Evolutionary conservation across 2,329 filamentous ascomycete genomes (phyloP), one percentile per base, ranked within the genome.

Genomic region (Microdochium bolleyi): DNA sequence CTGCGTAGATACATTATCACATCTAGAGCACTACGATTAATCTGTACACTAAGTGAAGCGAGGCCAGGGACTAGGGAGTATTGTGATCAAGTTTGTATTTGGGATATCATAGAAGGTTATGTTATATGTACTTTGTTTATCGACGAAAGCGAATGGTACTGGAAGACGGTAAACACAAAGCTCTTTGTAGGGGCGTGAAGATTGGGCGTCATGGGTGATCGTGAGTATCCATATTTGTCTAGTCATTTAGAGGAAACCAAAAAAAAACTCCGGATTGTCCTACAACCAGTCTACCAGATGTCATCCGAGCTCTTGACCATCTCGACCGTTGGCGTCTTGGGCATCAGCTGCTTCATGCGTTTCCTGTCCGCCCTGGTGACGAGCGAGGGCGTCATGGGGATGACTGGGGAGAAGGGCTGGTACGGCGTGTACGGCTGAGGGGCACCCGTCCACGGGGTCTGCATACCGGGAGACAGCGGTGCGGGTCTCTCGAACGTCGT

Each of bases 301-400:
- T 89, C 85, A 1, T 84, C 80, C 16, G 74, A 72, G 58, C 74
- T 79, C 69, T 72, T 70, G 8, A 88, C 84, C 79, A 86, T 77
- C 60, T 82, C 74, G 63, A 80, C 58, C 0, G 82, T 80, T 3
- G 83, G 83, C 50, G 80, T 84, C 71, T 83, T 82, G 54, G 80
- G 81, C 59, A 83, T 76, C 64, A 83, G 68, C 64, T 77, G 82
- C 73, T 75, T 82, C 76, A 83, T 84, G 64, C 79, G 75, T 76
- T 85, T 89, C 25, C 87, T 72, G 63, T 92, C 87, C 56, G 82
- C 79, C 67, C 77, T 82, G 24, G 83, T 89, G 16, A 89, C 83
- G 49, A 92, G 70, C 21, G 81, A 82, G n/a, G 88, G 87, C 27
- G 88, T 91, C 49, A 92, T 81, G 1, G 88, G 88, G 50, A 90